Percentiles rank a stretch among this genome's conserved stretches.
Conservation (phyloP, 2,329 filamentous ascomycete genomes). For the Stromatinia cepivora region DNA sequence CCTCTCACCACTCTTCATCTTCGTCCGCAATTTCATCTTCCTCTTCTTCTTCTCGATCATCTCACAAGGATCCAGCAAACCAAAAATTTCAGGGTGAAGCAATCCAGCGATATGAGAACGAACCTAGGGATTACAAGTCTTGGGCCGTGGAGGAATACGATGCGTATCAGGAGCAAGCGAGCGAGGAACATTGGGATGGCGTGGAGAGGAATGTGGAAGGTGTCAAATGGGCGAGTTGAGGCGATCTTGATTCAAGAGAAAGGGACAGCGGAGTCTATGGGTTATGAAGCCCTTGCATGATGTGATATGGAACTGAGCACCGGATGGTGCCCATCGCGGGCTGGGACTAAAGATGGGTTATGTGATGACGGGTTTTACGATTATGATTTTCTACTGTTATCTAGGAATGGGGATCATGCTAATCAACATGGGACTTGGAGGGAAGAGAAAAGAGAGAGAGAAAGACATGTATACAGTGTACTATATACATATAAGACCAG, state of each 20-base stretch:
- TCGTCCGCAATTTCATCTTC: neutral
- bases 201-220: constrained; percentile 22
- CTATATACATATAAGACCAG: neutral
- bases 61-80: neutral
- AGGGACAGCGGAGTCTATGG: neutral
- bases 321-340: too few relatives aligned
- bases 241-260: neutral
- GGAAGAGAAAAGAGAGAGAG: neutral
- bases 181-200: constrained; percentile 15
- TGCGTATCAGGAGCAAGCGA: constrained; percentile 26
- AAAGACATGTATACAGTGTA: neutral
- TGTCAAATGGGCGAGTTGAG: neutral
- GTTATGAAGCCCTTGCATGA: neutral
- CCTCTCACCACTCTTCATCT: neutral
- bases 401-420: neutral
- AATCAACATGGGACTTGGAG: neutral
- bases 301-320: neutral
- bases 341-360: neutral
- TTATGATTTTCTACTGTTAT: neutral
- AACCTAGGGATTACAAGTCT: constrained; percentile 29
- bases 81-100: neutral
- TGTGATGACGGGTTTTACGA: neutral
- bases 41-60: neutral
- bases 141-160: constrained; percentile 31
- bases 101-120: constrained; percentile 17